Conservation (phyloP, 2,329 filamentous ascomycete species). For the Aspergillus puulaauensis region DNA sequence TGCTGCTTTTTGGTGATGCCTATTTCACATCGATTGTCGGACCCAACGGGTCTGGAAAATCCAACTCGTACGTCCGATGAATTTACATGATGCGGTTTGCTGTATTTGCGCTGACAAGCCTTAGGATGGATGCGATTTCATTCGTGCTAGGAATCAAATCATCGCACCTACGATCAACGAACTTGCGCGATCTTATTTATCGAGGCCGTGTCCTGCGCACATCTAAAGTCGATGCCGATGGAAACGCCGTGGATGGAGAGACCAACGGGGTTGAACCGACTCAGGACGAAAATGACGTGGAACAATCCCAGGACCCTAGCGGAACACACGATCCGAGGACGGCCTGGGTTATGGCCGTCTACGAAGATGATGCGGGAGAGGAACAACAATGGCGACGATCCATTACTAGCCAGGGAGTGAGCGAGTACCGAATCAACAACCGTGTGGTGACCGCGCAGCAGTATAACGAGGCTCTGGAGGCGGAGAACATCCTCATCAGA, state of each 20-base stretch:
- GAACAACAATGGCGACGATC: conserved; percentile 94
- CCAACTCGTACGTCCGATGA: conserved; percentile 74
- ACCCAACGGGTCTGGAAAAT: conserved; percentile 98
- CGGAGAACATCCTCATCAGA: conserved; percentile 96
- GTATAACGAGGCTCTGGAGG: conserved; percentile 89
- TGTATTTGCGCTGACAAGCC: conserved; percentile 23
- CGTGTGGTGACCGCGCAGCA: conserved; percentile 81
- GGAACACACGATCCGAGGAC: conserved; percentile 77
- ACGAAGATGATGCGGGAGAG: conserved; percentile 93
- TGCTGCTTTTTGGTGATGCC: conserved; percentile 90
- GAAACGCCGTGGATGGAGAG: conserved; percentile 64
- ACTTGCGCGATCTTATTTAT: conserved; percentile 93
- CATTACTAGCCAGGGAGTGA: conserved; percentile 83
- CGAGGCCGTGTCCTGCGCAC: conserved; percentile 90
- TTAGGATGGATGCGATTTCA: conserved; percentile 96
- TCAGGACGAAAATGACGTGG: conserved; percentile 52
- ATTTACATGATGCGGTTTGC: background rate
- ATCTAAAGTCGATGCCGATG: conserved; percentile 87
- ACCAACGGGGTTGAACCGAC: conserved; percentile 63
- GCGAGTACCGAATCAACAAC: conserved; percentile 97
- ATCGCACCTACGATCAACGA: conserved; percentile 90
- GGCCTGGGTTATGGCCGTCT: conserved; percentile 99
- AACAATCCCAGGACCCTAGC: conserved; percentile 60
- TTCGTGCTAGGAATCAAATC: conserved; percentile 99
- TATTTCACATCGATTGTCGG: conserved; percentile 99